Conservation (phyloP, 2,329 filamentous ascomycete species). For the Xylaria digitata region DNA sequence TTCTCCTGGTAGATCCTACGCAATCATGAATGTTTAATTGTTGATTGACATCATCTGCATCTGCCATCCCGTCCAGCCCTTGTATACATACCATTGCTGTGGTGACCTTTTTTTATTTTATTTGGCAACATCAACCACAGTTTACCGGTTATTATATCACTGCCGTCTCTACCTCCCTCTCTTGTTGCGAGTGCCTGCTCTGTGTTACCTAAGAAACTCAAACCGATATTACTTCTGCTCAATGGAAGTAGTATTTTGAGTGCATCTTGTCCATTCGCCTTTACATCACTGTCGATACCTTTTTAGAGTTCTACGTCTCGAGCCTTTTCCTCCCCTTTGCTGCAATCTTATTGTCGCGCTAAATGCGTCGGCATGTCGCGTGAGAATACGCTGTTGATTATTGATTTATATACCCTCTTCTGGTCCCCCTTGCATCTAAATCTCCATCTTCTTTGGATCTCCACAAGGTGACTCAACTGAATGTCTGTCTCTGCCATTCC, state of each 20-base stretch:
- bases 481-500: conserved; percentile 3
- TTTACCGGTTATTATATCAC: neutral
- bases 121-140: conserved; percentile 3
- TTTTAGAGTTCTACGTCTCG: neutral
- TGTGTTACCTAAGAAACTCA: neutral
- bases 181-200: neutral
- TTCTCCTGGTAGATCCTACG: neutral
- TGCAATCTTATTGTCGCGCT: neutral
- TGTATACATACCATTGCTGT: conserved; percentile 17
- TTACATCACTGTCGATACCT: neutral
- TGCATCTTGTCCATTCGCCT: neutral
- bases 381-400: neutral
- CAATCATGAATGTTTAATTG: conserved; percentile 16
- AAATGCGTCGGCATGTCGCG: conserved; percentile 5
- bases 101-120: conserved; percentile 18
- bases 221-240: neutral
- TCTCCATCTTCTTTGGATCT: neutral
- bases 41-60: conserved; percentile 34
- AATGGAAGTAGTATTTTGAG: neutral
- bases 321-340: neutral
- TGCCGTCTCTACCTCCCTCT: neutral
- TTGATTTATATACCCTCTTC: neutral
- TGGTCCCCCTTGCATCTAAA: neutral
- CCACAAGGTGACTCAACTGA: conserved; percentile 15
- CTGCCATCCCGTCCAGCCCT: conserved; percentile 7